phyloP scores from a whole-genome alignment of 306 rosid genomes.

The Glycine soja region DNA sequence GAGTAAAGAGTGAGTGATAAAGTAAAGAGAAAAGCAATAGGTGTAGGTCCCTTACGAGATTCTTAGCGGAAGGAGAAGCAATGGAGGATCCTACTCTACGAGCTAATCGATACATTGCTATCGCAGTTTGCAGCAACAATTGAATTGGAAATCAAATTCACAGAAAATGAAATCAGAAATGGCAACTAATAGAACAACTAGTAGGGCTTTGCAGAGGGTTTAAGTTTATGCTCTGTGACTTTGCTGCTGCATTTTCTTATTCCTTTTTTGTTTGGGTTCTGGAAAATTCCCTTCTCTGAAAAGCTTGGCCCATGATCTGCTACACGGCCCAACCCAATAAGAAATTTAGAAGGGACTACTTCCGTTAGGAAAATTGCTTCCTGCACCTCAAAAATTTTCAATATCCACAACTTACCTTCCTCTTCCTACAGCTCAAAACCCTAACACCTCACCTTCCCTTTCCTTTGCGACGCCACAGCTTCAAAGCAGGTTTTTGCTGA shows the following conservation, averaged over 20 bases:
- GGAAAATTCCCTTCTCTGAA: background rate
- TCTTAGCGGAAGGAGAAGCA: conserved; percentile 40
- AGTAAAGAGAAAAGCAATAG: too few species aligned
- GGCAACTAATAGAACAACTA: background rate
- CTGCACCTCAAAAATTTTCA: too few species aligned
- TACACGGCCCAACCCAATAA: too few species aligned
- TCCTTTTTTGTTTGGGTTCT: background rate
- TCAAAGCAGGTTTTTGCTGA: too few species aligned
- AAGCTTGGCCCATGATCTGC: background rate
- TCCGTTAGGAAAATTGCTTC: too few species aligned
- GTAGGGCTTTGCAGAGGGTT: conserved; percentile 53
- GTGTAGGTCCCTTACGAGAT: conserved; percentile 40
- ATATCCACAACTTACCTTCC: too few species aligned
- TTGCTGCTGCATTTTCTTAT: too few species aligned
- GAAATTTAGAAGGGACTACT: too few species aligned
- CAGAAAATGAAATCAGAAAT: background rate
- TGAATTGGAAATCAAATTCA: background rate
- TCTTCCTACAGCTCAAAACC: too few species aligned
- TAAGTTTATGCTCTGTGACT: background rate
- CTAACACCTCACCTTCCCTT: too few species aligned
- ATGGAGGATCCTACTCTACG: conserved; percentile 63
- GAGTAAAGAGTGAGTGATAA: background rate
- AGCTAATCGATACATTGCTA: conserved; percentile 80
- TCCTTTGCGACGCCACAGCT: too few species aligned
- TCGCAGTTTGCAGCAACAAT: background rate